Conservation (phyloP, 2,329 filamentous ascomycete genomes). For the Penicillium sp. region DNA sequence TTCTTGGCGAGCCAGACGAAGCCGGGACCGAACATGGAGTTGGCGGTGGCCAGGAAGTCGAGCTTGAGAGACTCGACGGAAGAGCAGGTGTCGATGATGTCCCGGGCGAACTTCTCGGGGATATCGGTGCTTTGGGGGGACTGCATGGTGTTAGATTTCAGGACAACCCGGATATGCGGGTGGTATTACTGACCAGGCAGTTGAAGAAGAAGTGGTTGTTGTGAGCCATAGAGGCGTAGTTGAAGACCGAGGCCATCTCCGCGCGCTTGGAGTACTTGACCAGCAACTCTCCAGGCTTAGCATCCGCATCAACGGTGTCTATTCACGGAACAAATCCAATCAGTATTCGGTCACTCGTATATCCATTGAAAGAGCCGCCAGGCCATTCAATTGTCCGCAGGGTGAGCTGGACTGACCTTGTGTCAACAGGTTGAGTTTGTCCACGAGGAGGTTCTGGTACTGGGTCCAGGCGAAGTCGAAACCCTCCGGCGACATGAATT, state of each 20-base stretch:
- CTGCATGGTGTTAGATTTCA: constrained; percentile 17
- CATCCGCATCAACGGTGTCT: constrained; percentile 66
- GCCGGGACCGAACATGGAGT: constrained; percentile 92
- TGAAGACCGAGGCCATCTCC: constrained; percentile 77
- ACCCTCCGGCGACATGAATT: constrained; percentile 67
- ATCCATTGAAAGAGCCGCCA: not conserved
- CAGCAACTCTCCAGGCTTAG: constrained; percentile 66
- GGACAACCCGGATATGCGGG: not conserved
- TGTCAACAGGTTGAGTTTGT: constrained; percentile 73
- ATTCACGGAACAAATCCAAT: not conserved
- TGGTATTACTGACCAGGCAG: constrained; percentile 38
- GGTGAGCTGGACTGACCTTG: constrained; percentile 56
- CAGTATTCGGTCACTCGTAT: not conserved
- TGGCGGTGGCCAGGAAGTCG: constrained; percentile 78
- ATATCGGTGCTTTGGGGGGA: constrained; percentile 52
- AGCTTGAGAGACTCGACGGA: constrained; percentile 77
- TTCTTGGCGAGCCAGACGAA: constrained; percentile 90
- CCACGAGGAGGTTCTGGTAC: constrained; percentile 73
- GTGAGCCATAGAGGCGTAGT: constrained; percentile 93
- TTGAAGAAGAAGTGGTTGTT: constrained; percentile 70
- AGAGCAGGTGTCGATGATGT: constrained; percentile 72
- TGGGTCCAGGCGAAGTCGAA: constrained; percentile 78
- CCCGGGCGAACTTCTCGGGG: constrained; percentile 55
- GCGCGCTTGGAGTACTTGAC: constrained; percentile 78
- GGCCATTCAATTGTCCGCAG: constrained; percentile 1